A percentile compares a stretch with the other conserved stretches of the same genome.
Conservation (phyloP, 1,284 basidiomycete genomes). For the Marasmius sp. region DNA sequence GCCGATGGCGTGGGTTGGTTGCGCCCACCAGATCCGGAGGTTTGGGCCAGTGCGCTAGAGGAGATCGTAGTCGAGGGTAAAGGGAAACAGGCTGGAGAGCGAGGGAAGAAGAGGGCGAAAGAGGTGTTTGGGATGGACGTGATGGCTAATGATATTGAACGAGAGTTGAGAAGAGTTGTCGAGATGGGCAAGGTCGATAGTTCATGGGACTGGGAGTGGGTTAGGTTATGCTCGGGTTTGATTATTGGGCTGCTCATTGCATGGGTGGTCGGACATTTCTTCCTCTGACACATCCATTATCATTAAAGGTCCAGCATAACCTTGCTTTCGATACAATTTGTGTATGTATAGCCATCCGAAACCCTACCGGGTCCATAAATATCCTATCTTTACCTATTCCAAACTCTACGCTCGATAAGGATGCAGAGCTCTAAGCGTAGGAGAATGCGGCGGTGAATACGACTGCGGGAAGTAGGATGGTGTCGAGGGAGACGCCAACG, state of each 20-base stretch:
- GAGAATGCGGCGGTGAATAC: conserved; percentile 57
- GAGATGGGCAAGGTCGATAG: conserved; percentile 39
- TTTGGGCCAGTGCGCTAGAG: conserved; percentile 71
- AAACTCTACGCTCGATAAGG: no score
- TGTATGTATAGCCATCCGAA: no score
- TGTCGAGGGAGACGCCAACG: conserved; percentile 62
- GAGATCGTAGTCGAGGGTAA: conserved; percentile 62
- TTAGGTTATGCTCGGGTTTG: neutral
- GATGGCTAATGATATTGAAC: conserved; percentile 60
- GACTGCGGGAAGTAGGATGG: conserved; percentile 61
- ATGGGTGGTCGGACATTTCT: neutral
- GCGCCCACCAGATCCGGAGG: conserved; percentile 52
- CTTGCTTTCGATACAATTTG: no score
- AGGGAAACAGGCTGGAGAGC: conserved; percentile 46
- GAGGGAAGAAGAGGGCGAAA: conserved; percentile 38
- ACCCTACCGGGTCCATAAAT: no score
- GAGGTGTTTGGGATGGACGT: conserved; percentile 49
- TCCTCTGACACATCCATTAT: no score
- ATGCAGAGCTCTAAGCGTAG: conserved; percentile 21
- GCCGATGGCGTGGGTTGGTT: conserved; percentile 68
- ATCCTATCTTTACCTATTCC: no score
- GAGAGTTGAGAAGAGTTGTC: conserved; percentile 52
- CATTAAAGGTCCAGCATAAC: no score
- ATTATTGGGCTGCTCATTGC: neutral
- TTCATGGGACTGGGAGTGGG: neutral